These are phyloP conservation scores for Chimonanthus praecox DNA, from an alignment of 164 flowering plant genomes.

Conservation along the genomic window DNA sequence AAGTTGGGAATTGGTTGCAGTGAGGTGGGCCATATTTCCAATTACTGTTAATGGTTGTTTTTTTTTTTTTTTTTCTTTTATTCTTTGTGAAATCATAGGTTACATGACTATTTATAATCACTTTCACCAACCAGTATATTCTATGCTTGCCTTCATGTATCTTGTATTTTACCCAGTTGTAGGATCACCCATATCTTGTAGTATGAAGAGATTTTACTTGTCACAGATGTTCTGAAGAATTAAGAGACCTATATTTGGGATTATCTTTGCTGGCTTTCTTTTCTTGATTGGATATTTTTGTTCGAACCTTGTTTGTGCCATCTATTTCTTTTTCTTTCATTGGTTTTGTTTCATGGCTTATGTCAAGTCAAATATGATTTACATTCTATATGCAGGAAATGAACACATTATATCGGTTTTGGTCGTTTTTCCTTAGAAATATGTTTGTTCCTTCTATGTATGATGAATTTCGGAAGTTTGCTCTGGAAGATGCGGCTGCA, in stretches of 20 bases:
- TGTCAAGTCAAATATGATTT: not conserved
- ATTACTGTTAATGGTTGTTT: not conserved
- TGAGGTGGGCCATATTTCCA: slow-evolving; percentile 47
- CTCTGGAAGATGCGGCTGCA: slow-evolving; percentile 92
- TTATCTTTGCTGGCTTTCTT: not conserved
- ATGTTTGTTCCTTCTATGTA: slow-evolving; percentile 75
- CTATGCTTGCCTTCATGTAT: too few relatives aligned
- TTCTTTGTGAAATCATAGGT: not conserved
- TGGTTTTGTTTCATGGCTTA: not conserved
- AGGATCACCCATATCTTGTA: not conserved
- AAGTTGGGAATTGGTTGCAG: slow-evolving; percentile 92
- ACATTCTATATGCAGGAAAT: slow-evolving; percentile 67
- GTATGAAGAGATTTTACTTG: not conserved
- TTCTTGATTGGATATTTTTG: not conserved
- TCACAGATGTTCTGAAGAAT: not conserved
- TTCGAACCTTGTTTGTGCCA: not conserved
- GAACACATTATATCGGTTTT: slow-evolving; percentile 89
- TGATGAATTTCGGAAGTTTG: slow-evolving; percentile 68
- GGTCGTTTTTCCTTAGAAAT: slow-evolving; percentile 87
- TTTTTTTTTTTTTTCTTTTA: not conserved
- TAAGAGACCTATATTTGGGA: not conserved
- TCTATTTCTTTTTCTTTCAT: not conserved
- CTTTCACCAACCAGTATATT: not conserved
- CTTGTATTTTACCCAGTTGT: not conserved
- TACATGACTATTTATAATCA: not conserved